Conservation (phyloP, 805 yeast species). For the Ogataea saltuana region DNA sequence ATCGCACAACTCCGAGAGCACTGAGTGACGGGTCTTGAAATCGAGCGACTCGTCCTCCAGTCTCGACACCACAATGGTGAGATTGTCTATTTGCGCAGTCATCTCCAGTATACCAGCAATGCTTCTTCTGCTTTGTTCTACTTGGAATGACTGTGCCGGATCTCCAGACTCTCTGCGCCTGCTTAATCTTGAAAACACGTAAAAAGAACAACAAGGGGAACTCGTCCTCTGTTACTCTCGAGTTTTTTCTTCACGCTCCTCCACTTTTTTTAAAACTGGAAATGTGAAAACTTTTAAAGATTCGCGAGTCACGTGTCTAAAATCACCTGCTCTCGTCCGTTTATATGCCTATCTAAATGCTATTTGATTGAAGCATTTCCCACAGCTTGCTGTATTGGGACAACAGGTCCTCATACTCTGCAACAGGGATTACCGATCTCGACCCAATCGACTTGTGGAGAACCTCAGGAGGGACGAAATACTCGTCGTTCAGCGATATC, state of each 20-base stretch:
- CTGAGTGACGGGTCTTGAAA: slow-evolving; percentile 60
- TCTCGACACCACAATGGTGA: slow-evolving; percentile 52
- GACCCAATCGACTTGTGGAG: slow-evolving; percentile 16
- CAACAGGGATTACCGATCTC: slow-evolving; percentile 18
- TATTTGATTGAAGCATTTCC: slow-evolving; percentile 9
- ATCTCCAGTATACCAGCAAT: slow-evolving; percentile 9
- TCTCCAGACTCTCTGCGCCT: neutral
- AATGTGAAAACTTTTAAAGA: slow-evolving; percentile 27
- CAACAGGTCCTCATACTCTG: slow-evolving; percentile 20
- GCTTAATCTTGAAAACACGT: no score
- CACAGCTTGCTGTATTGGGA: slow-evolving; percentile 17
- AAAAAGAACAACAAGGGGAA: slow-evolving; percentile 2
- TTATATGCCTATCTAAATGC: slow-evolving; percentile 1
- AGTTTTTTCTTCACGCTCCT: slow-evolving; percentile 7
- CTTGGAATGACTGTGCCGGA: slow-evolving; percentile 1
- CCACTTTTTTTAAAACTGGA: slow-evolving; percentile 19
- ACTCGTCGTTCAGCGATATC: slow-evolving; percentile 11
- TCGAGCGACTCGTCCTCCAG: slow-evolving; percentile 57
- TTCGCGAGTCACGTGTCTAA: slow-evolving; percentile 32
- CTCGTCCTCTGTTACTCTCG: no score
- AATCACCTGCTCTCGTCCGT: neutral
- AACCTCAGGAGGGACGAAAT: slow-evolving; percentile 21
- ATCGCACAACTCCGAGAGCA: slow-evolving; percentile 81
- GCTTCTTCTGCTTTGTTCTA: neutral
- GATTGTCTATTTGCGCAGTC: slow-evolving; percentile 38